Evolutionary conservation across 208 protist genomes (phyloP).

Genomic region (Phytomonas francai): DNA sequence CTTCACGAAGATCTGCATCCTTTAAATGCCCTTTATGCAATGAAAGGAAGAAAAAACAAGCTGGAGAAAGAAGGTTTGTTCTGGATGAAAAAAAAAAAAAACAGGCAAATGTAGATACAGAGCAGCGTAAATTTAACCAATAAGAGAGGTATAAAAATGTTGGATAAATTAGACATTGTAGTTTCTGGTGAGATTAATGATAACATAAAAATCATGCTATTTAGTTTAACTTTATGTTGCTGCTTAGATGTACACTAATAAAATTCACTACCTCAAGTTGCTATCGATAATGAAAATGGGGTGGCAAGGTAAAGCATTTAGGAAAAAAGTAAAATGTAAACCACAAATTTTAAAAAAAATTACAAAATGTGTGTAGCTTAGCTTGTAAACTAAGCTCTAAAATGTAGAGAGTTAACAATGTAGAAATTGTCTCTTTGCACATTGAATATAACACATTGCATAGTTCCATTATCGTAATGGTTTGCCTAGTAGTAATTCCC

Average conservation of each 20-base stretch:
- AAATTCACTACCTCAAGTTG: background rate
- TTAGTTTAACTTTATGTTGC: background rate
- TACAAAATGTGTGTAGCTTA: background rate
- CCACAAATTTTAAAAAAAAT: background rate
- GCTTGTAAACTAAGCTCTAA: background rate
- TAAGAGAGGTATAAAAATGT: background rate
- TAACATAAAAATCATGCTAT: too few relatives aligned
- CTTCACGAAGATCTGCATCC: slow-evolving; percentile 96
- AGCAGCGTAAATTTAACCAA: background rate
- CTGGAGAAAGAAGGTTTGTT: slow-evolving; percentile 2
- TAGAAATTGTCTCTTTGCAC: background rate
- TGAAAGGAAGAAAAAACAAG: slow-evolving; percentile 10
- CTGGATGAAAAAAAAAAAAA: slow-evolving; percentile 1
- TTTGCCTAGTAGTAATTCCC: slow-evolving; percentile 3
- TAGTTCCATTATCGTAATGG: background rate
- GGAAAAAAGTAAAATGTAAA: background rate
- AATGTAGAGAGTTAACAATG: background rate
- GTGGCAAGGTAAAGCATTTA: background rate
- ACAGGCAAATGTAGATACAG: background rate
- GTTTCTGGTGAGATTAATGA: too few relatives aligned
- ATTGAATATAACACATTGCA: background rate
- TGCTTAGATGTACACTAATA: too few relatives aligned
- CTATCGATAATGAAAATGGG: background rate
- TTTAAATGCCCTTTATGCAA: slow-evolving; percentile 7
- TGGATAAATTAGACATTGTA: too few relatives aligned